These are phyloP conservation scores for Geotrichum fermentans DNA, from an alignment of 1,139 yeast genomes.

Conservation along the genomic window DNA sequence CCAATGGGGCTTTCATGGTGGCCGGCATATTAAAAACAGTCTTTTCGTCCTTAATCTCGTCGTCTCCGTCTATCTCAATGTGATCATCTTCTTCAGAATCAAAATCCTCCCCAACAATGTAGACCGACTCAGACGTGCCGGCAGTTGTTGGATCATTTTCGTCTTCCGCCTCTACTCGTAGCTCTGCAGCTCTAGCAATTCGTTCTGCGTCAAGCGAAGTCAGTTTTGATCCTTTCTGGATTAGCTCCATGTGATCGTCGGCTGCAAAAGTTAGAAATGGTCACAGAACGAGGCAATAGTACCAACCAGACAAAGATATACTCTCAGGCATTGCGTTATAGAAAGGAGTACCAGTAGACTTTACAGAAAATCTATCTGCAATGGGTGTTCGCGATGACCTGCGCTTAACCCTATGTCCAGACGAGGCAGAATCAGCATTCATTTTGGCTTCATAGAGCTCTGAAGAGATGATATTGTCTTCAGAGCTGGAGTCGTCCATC, in stretches of 20 bases:
- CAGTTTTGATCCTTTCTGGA: neutral
- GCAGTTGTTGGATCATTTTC: neutral
- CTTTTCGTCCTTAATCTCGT: neutral
- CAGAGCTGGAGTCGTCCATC: constrained; percentile 10
- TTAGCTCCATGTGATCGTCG: constrained; percentile 15
- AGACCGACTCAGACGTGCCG: constrained; percentile 10
- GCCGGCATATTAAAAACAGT: neutral
- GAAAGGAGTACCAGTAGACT: neutral
- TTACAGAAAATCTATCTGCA: constrained; percentile 19
- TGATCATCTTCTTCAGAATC: neutral
- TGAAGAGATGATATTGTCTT: constrained; percentile 1
- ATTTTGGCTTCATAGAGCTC: constrained; percentile 7
- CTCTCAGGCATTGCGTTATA: neutral
- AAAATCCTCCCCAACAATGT: constrained; percentile 13
- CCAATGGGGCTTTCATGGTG: neutral
- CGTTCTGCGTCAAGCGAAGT: neutral
- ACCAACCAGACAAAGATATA: too few species aligned
- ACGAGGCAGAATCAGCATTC: neutral
- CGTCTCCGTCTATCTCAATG: neutral
- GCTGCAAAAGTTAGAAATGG: neutral
- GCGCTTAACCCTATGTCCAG: neutral
- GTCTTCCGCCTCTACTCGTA: neutral
- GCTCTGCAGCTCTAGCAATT: neutral
- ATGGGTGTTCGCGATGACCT: constrained; percentile 19
- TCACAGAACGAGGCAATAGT: too few species aligned